phyloP scores from a whole-genome alignment of 768 basidiomycete species.

The Boletus coccyginus region DNA sequence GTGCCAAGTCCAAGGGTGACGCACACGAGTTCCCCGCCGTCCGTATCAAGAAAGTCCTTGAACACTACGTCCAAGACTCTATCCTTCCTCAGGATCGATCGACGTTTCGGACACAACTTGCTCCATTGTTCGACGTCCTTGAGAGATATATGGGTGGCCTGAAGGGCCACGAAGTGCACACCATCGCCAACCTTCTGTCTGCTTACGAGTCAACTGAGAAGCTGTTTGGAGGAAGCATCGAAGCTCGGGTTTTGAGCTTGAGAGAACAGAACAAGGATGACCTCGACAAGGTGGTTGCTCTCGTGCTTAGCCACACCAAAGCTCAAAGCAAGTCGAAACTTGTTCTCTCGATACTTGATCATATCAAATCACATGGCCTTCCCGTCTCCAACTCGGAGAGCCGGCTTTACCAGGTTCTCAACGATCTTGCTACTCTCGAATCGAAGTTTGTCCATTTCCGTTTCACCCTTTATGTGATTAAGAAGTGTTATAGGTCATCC shows the following conservation, averaged over 20 bases:
- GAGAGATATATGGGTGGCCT: conserved; percentile 80
- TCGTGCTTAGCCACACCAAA: conserved; percentile 95
- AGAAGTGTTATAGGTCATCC: conserved; percentile 62
- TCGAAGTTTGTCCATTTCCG: conserved; percentile 58
- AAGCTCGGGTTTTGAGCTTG: conserved; percentile 84
- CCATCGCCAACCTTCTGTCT: conserved; percentile 72
- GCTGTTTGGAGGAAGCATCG: conserved; percentile 91
- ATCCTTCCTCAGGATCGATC: conserved; percentile 77
- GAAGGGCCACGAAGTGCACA: conserved; percentile 81
- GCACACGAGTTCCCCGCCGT: conserved; percentile 85
- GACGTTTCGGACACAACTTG: conserved; percentile 74
- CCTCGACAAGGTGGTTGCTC: conserved; percentile 79
- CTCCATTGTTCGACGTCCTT: conserved; percentile 67
- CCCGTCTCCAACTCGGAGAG: conserved; percentile 76
- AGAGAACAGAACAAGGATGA: conserved; percentile 92
- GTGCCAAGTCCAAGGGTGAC: conserved; percentile 69
- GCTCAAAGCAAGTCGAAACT: conserved; percentile 91
- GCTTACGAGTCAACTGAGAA: conserved; percentile 86
- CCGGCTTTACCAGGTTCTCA: conserved; percentile 70
- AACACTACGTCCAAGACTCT: conserved; percentile 79
- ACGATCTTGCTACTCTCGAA: conserved; percentile 82
- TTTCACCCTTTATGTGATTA: background rate
- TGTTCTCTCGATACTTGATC: conserved; percentile 80
- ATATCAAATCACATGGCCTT: conserved; percentile 79
- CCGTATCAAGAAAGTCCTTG: conserved; percentile 82